Evolutionary conservation across 129 eudicot species (phyloP).

Genomic region (Helianthus tuberosus): DNA sequence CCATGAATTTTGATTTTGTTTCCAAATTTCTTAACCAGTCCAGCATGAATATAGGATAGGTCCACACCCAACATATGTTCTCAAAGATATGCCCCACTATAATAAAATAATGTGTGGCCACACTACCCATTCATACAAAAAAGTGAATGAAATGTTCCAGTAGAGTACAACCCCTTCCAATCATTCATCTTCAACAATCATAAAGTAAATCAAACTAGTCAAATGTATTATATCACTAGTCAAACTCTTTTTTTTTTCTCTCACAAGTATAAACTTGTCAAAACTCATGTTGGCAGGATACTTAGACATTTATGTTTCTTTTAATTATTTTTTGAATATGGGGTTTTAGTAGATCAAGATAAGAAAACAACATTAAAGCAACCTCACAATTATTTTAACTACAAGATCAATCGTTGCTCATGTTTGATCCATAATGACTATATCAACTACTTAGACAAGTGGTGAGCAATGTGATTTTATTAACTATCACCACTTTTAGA

Average conservation of each 20-base stretch:
- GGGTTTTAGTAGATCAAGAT: background rate
- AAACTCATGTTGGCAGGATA: background rate
- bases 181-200: slow-evolving; percentile 33
- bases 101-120: slow-evolving; percentile 25
- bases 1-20: slow-evolving; percentile 34
- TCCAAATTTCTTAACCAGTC: slow-evolving; percentile 34
- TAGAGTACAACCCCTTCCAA: slow-evolving; percentile 30
- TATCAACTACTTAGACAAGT: too few species aligned
- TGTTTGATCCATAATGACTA: too few species aligned
- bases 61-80: slow-evolving; percentile 32
- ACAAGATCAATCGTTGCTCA: too few species aligned
- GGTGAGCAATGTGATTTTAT: too few species aligned
- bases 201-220: slow-evolving; percentile 22
- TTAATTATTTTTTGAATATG: slow-evolving; percentile 1
- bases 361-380: background rate
- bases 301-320: background rate
- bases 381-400: too few species aligned
- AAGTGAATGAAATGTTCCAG: slow-evolving; percentile 37
- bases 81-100: slow-evolving; percentile 26
- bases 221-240: slow-evolving; percentile 19
- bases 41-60: slow-evolving; percentile 39
- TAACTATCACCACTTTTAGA: too few species aligned
- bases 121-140: slow-evolving; percentile 30
- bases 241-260: slow-evolving; percentile 6
- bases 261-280: background rate